Evolutionary conservation across 495 filamentous ascomycete genomes (phyloP).

Genomic region (Penicillium diatomitis): DNA sequence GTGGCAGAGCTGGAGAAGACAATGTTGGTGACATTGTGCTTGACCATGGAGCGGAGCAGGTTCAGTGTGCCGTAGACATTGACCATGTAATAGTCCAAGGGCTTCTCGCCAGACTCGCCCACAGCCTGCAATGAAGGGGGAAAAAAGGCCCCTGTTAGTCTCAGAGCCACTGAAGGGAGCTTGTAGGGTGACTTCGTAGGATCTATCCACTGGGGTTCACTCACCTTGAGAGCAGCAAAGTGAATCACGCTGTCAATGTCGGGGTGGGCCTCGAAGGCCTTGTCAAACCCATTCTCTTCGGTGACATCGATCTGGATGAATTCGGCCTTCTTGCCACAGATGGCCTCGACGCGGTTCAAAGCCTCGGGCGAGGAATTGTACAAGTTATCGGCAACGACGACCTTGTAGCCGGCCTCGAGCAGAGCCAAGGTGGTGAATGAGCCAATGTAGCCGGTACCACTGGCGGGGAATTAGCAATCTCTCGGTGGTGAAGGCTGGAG

Average conservation of each 20-base stretch:
- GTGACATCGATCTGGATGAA: conserved; percentile 87
- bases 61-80: conserved; percentile 91
- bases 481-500: background rate
- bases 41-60: conserved; percentile 79
- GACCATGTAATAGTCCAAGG: conserved; percentile 93
- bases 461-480: conserved; percentile 23
- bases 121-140: conserved; percentile 49
- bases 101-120: conserved; percentile 90
- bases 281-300: conserved; percentile 70
- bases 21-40: conserved; percentile 86
- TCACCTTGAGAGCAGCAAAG: conserved; percentile 93
- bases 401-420: conserved; percentile 88
- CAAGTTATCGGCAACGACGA: conserved; percentile 89
- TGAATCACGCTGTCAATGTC: conserved; percentile 97
- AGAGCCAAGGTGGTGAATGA: conserved; percentile 93
- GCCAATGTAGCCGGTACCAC: conserved; percentile 97
- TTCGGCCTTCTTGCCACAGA: conserved; percentile 77
- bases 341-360: conserved; percentile 85
- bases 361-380: conserved; percentile 91
- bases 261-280: conserved; percentile 80
- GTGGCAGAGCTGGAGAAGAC: conserved; percentile 96
- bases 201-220: conserved; percentile 5
- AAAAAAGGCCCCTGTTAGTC: background rate
- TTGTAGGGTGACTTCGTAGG: too few species aligned
- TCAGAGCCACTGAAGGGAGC: background rate